Percentiles rank a stretch among this genome's conserved stretches.
Conservation (phyloP, 129 eudicot species). For the Mikania micrantha region DNA sequence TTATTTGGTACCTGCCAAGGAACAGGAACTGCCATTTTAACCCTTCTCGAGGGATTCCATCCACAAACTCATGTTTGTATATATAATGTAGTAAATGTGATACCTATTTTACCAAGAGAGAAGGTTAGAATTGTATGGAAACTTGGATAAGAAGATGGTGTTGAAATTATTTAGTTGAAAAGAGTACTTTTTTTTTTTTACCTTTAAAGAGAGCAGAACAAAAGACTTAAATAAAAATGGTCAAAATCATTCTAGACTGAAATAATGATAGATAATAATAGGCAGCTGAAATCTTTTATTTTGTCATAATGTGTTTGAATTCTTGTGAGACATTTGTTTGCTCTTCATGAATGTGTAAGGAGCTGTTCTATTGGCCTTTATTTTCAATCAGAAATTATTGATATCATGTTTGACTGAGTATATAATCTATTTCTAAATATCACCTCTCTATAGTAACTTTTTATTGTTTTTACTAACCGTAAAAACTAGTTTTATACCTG, state of each 20-base stretch:
- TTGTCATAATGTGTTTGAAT: slow-evolving; percentile 1
- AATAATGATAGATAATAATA: not conserved
- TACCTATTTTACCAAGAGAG: not conserved
- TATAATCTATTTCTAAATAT: no score
- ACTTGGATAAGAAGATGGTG: not conserved
- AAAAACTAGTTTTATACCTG: no score
- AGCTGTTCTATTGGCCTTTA: not conserved
- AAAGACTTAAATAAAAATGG: not conserved
- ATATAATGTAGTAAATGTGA: not conserved
- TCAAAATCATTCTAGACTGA: not conserved
- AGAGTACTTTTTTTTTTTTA: no score
- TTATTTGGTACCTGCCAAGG: no score
- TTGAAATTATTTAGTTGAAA: not conserved
- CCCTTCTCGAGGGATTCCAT: no score
- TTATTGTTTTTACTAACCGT: no score
- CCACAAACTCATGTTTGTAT: no score
- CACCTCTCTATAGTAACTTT: no score
- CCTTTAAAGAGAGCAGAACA: not conserved
- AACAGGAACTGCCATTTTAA: no score
- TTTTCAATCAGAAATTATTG: not conserved
- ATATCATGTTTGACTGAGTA: no score
- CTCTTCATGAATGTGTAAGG: not conserved
- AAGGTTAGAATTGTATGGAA: not conserved
- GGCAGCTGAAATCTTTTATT: not conserved
- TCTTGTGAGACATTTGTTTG: not conserved